Evolutionary conservation across 1,284 basidiomycete genomes (phyloP), one percentile per base, ranked within the genome.

Genomic region (Moesziomyces sp.): DNA sequence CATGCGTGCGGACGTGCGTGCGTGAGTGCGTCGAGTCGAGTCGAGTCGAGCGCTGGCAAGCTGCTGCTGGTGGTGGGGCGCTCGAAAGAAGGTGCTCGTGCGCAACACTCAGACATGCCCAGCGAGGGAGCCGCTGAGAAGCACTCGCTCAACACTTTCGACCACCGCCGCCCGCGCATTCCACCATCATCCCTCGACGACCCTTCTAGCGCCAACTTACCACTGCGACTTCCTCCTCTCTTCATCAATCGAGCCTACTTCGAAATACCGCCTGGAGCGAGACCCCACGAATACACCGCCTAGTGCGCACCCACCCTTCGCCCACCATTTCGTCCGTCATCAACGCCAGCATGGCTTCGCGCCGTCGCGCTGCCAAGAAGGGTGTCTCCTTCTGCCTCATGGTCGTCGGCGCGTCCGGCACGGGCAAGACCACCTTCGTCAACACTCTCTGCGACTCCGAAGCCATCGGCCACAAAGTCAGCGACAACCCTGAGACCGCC

Each of bases 401-500:
- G 82, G 82, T 84, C 35, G 82, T 84, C 34, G 82, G 82, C 23
- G 79, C 82, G n/a, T 78, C 75, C 44, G 82, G 82, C 23, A 82
- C 79, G 34, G 82, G 79, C 21, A 83, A 84, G 70, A 84, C 77
- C 49, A 84, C 77, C 35, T 81, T 79, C 51, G 79, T 77, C 60
- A 84, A 82, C 79, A 84, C 77, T n/a, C 70, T 79, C 43, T 84
- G 86, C 52, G 84, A 86, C 47, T 80, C 79, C 42, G 85, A 85
- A 72, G 86, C 85, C 26, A 82, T 85, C 54, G 84, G 85, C 58
- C 87, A 96, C 87, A 95, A 95, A 86, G 88, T 93, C 54, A 90
- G 89, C 70, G 92, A 96, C 85, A 89, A 90, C 79, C 91, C 94
- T 13, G 91, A 92, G 78, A 89, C 90, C n/a, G 95, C 95, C 18